phyloP scores from a whole-genome alignment of 768 basidiomycete genomes.

The Clitopilus passeckerianus region DNA sequence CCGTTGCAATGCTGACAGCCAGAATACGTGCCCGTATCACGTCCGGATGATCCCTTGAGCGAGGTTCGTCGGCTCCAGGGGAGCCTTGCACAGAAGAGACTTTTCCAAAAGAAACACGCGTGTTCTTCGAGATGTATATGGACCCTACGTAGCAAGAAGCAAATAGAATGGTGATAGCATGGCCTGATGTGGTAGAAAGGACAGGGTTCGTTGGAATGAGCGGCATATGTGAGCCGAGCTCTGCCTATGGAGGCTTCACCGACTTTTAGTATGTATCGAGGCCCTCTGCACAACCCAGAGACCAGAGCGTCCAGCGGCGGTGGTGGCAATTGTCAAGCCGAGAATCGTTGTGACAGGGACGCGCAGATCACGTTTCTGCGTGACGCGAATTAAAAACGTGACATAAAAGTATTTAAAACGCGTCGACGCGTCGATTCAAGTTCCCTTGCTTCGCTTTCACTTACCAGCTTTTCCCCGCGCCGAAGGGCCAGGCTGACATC shows the following conservation, averaged over 20 bases:
- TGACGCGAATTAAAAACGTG: neutral
- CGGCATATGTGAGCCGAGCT: conserved; percentile 12
- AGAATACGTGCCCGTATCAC: conserved; percentile 78
- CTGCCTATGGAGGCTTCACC: too few relatives aligned
- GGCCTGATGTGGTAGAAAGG: conserved; percentile 33
- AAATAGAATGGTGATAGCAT: conserved; percentile 54
- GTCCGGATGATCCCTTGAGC: conserved; percentile 76
- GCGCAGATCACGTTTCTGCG: neutral
- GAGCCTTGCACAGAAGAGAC: neutral
- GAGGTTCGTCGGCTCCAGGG: conserved; percentile 7
- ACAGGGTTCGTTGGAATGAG: conserved; percentile 18
- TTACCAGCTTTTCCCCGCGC: too few relatives aligned
- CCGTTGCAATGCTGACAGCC: conserved; percentile 62
- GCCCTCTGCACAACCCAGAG: too few relatives aligned
- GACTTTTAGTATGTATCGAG: too few relatives aligned
- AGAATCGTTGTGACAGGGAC: neutral
- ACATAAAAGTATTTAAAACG: neutral
- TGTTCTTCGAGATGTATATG: conserved; percentile 68
- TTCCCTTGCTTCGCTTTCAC: too few relatives aligned
- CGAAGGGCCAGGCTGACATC: too few relatives aligned
- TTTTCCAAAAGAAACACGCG: conserved; percentile 47
- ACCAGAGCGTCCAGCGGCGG: neutral
- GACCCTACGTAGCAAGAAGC: conserved; percentile 75
- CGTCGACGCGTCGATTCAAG: too few relatives aligned
- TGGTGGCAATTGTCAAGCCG: conserved; percentile 3